These are phyloP conservation scores for Citrullus amarus DNA, from an alignment of 306 rosid species.

Conservation along the genomic window DNA sequence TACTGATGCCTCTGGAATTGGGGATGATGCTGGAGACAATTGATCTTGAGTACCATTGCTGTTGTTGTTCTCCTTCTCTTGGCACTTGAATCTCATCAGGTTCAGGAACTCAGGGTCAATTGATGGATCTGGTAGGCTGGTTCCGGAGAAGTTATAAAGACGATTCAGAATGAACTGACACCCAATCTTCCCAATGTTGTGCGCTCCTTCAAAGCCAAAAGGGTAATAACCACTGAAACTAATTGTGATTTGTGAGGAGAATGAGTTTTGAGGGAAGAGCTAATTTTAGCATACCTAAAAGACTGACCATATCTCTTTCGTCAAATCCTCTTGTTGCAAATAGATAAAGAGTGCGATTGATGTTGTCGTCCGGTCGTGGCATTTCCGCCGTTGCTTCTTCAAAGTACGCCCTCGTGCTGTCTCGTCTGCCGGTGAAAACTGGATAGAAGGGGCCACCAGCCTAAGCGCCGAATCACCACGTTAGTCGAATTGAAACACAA, in stretches of 20 bases:
- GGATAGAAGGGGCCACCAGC: conserved; percentile 89
- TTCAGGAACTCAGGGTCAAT: conserved; percentile 44
- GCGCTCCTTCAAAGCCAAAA: conserved; percentile 50
- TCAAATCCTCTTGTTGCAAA: conserved; percentile 56
- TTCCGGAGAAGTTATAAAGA: conserved; percentile 52
- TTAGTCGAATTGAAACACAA: not conserved
- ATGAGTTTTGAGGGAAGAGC: not conserved
- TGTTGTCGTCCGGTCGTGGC: conserved; percentile 56
- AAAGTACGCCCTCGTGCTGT: conserved; percentile 42
- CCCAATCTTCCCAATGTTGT: conserved; percentile 70
- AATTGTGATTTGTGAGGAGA: no score
- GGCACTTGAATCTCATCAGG: conserved; percentile 45
- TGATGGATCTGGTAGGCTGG: conserved; percentile 55
- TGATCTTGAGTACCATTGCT: not conserved
- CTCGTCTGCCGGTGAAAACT: conserved; percentile 60
- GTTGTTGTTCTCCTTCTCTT: conserved; percentile 5
- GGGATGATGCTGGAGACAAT: conserved; percentile 9
- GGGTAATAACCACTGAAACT: not conserved
- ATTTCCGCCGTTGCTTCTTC: conserved; percentile 44
- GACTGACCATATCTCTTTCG: conserved; percentile 80
- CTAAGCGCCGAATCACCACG: conserved; percentile 12
- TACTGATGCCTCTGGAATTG: conserved; percentile 8
- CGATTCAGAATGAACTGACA: conserved; percentile 54
- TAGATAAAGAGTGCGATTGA: conserved; percentile 43
- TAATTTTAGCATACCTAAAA: conserved; percentile 37